phyloP scores from a whole-genome alignment of 371 early-diverging fungal species.

The Circinella minor region DNA sequence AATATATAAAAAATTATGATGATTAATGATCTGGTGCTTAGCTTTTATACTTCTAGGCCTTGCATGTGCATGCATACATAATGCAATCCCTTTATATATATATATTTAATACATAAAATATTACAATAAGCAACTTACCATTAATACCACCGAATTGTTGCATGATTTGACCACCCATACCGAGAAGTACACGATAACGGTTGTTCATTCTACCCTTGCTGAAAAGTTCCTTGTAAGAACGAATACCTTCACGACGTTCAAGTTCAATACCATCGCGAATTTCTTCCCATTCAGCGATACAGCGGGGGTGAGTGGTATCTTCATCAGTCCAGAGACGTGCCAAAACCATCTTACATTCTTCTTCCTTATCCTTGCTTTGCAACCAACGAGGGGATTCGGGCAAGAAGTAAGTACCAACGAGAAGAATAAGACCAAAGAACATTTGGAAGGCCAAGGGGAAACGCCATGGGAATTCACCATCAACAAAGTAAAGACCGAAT shows the following conservation, averaged over 20 bases:
- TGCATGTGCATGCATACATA: conserved; percentile 4
- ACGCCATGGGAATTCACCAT: conserved; percentile 46
- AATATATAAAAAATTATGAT: background rate
- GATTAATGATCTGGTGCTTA: background rate
- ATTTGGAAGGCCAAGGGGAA: conserved; percentile 53
- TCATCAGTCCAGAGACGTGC: conserved; percentile 52
- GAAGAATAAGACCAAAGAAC: conserved; percentile 46
- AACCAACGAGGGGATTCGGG: conserved; percentile 69
- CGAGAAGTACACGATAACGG: conserved; percentile 53
- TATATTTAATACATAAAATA: too few relatives aligned
- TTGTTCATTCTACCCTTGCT: conserved; percentile 52
- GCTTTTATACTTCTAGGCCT: background rate
- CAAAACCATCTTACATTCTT: conserved; percentile 43
- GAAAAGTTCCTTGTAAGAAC: conserved; percentile 51
- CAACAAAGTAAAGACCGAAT: conserved; percentile 40
- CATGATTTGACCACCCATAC: conserved; percentile 57
- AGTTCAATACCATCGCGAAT: conserved; percentile 53
- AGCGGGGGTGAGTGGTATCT: conserved; percentile 48
- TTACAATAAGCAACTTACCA: conserved; percentile 13
- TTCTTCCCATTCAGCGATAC: conserved; percentile 51
- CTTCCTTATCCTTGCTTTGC: conserved; percentile 46
- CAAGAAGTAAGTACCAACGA: conserved; percentile 46
- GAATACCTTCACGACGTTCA: conserved; percentile 48
- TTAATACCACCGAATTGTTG: conserved; percentile 57
- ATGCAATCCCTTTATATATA: too few relatives aligned